Percentiles rank a stretch among this genome's conserved stretches.
Conservation (phyloP, 805 yeast genomes). For the Jamesozyma spencerorum region DNA sequence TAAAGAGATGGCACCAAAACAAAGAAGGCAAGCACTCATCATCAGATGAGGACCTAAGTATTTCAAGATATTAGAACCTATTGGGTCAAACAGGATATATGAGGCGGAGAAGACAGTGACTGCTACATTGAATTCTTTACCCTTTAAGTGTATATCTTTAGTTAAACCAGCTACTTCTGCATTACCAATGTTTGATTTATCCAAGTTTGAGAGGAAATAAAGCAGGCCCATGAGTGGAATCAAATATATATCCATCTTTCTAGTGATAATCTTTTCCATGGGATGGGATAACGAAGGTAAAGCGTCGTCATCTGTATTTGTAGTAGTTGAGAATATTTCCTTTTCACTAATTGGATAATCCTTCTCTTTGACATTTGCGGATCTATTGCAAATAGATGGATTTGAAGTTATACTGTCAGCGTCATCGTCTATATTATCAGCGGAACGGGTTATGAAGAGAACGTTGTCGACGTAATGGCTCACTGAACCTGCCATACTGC, state of each 20-base stretch:
- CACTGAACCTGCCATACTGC: conserved; percentile 7
- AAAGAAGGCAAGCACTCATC: conserved; percentile 27
- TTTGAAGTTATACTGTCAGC: background rate
- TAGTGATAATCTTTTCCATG: conserved; percentile 29
- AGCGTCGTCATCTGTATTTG: conserved; percentile 21
- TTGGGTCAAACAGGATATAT: conserved; percentile 33
- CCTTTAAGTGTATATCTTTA: conserved; percentile 32
- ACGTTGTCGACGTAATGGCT: conserved; percentile 9
- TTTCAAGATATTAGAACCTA: conserved; percentile 33
- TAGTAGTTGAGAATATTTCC: conserved; percentile 16
- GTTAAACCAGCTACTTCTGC: conserved; percentile 47
- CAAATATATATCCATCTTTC: conserved; percentile 36
- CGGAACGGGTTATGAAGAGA: background rate
- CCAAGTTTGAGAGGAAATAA: conserved; percentile 41
- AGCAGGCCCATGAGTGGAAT: conserved; percentile 36
- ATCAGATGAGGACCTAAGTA: conserved; percentile 32
- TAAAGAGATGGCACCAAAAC: conserved; percentile 35
- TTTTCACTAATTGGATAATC: conserved; percentile 5
- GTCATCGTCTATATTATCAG: background rate
- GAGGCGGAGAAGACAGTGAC: conserved; percentile 41
- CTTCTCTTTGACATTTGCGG: conserved; percentile 1
- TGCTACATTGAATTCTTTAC: conserved; percentile 35
- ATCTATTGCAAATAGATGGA: background rate
- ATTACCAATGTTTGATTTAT: conserved; percentile 51
- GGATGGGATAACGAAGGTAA: conserved; percentile 24